Base-by-base conservation (phyloP, 1,284 basidiomycete genomes). In the Cutaneotrichosporon dermatis region DNA sequence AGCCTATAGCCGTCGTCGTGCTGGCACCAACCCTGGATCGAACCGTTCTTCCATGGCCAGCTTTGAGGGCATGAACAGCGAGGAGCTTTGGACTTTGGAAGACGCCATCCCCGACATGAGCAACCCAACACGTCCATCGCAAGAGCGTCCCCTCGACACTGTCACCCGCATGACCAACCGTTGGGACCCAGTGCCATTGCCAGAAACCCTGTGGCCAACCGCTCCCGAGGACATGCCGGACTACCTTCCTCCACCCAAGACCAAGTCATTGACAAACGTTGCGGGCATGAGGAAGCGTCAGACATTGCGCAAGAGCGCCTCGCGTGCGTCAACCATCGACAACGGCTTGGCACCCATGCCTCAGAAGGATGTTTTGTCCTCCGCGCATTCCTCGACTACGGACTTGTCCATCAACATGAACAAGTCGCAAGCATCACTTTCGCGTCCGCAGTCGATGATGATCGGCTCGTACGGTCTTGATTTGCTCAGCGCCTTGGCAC, bases 121-220 rank as follows among this genome's bases (percentile, higher is more conserved):
- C 62, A 79, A 79, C 62, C 77, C 77, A 0, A 63, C 60, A 45
- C 67, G 72, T 8, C 60, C 61, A 33, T 66, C 73, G 7, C 64
- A 64, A 6, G 77, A 79, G 61, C 63, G 73, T 42, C 77, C 77
- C 3, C 61, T 79, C 33, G 75, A 77, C 62, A 79, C 77, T 0
- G 64, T 77, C 3, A 58, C 71, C 51, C 61, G 75, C 25, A 66
- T 74, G 64, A 70, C 67, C 51, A 67, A 63, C 54, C 60, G 66
- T 5, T 60, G 64, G n/a, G 65, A 72, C 13, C 51, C 66, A 5
- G 11, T 49, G 43, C 51, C 63, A 12, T 44, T 76, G 48, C 69
- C 71, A 33, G 57, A 62, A 40, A 49, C 56, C 35, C 50, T 65
- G 42, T 69, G 59, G 75, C 75, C 75, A 1, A 54, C 67, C 1